phyloP scores from a whole-genome alignment of 108 stramenopile species.

The Schizochytrium sp. region DNA sequence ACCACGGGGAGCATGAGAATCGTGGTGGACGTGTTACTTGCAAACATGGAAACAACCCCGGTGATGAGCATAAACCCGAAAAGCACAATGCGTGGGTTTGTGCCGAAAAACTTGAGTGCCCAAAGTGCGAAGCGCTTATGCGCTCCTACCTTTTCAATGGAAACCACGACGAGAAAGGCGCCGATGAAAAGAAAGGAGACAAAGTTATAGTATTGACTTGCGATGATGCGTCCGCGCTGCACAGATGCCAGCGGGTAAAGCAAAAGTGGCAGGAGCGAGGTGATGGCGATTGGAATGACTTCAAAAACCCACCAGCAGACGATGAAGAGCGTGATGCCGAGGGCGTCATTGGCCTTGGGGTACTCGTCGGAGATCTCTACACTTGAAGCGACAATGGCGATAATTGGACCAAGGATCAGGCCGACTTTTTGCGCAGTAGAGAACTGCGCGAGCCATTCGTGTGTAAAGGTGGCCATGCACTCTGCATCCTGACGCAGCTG shows the following conservation, averaged over 20 bases:
- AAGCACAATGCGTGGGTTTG: neutral
- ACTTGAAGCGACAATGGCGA: neutral
- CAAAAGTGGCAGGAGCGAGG: neutral
- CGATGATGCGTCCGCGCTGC: neutral
- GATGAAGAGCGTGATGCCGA: neutral
- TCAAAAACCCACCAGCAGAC: neutral
- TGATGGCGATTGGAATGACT: neutral
- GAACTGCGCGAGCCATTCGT: neutral
- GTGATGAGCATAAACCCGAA: neutral
- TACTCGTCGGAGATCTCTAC: neutral
- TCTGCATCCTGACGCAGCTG: too few species aligned
- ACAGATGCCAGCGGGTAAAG: neutral
- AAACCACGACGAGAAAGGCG: neutral
- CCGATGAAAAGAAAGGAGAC: neutral
- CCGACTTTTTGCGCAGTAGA: neutral
- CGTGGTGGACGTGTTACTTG: neutral
- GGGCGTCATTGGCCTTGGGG: neutral
- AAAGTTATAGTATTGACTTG: neutral
- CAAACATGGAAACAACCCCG: neutral
- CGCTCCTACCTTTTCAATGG: neutral
- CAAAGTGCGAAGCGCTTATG: neutral
- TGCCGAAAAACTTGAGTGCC: neutral
- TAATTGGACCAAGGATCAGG: neutral
- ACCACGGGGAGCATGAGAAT: neutral
- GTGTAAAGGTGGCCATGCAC: too few species aligned